Conservation (phyloP, 306 rosid genomes). For the Dalbergia oliveri region DNA sequence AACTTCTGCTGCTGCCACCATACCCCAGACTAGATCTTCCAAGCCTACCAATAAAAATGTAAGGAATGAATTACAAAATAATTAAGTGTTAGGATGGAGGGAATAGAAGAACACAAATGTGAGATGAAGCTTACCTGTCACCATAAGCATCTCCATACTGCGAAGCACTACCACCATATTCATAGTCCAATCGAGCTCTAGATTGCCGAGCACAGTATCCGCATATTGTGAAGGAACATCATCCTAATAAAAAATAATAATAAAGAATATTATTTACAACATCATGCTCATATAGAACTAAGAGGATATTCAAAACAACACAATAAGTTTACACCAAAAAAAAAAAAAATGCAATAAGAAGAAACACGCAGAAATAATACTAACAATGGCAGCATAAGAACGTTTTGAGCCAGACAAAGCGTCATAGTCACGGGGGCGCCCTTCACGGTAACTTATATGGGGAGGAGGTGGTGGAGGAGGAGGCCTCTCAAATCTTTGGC, state of each 20-base stretch:
- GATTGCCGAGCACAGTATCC: slow-evolving; percentile 82
- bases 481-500: slow-evolving; percentile 85
- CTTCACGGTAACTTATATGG: slow-evolving; percentile 79
- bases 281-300: not conserved
- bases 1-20: slow-evolving; percentile 78
- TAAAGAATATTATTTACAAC: slow-evolving; percentile 10
- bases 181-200: slow-evolving; percentile 90
- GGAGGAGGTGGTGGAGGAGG: slow-evolving; percentile 79
- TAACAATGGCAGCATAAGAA: slow-evolving; percentile 77
- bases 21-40: slow-evolving; percentile 85
- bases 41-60: slow-evolving; percentile 57
- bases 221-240: slow-evolving; percentile 86
- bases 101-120: not conserved
- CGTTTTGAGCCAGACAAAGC: slow-evolving; percentile 89
- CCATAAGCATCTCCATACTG: slow-evolving; percentile 93
- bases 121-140: slow-evolving; percentile 68
- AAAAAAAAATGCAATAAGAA: not conserved
- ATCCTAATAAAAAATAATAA: slow-evolving; percentile 57
- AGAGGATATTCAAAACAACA: not conserved
- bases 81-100: not conserved
- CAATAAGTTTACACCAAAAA: not conserved
- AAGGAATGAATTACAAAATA: not conserved
- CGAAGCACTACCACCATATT: slow-evolving; percentile 78
- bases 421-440: slow-evolving; percentile 91
- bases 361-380: slow-evolving; percentile 40